Evolutionary conservation across 768 basidiomycete genomes (phyloP).

Genomic region (Auriscalpium microsporum): DNA sequence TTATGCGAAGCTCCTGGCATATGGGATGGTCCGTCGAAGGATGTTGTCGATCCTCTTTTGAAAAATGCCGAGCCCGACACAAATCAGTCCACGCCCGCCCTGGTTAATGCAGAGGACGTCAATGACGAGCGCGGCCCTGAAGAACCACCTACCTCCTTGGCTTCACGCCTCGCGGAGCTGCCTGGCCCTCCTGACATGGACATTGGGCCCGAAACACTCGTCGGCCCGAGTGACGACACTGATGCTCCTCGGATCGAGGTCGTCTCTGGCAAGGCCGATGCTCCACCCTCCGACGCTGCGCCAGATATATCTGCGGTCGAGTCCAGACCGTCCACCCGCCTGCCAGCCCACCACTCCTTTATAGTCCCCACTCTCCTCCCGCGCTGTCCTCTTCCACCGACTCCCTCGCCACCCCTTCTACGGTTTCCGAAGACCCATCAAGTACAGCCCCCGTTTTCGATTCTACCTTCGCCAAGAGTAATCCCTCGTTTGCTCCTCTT

Average conservation of each 20-base stretch:
- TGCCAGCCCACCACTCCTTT: conserved; percentile 4
- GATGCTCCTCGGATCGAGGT: not conserved
- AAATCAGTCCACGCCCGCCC: not conserved
- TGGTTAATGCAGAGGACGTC: too few relatives aligned
- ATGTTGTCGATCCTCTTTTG: conserved; percentile 7
- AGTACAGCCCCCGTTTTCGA: conserved; percentile 1
- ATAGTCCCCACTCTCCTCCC: conserved; percentile 11
- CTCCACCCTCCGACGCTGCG: conserved; percentile 4
- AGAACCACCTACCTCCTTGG: not conserved
- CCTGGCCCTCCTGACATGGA: not conserved
- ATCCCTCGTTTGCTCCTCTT: conserved; percentile 3
- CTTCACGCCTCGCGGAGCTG: conserved; percentile 1
- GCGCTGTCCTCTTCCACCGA: conserved; percentile 11
- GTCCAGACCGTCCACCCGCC: conserved; percentile 12
- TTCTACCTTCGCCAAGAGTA: not conserved
- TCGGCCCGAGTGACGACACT: not conserved
- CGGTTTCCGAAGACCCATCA: conserved; percentile 9
- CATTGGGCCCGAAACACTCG: not conserved
- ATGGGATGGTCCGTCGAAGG: conserved; percentile 38
- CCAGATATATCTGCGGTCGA: conserved; percentile 7
- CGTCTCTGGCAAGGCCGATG: not conserved
- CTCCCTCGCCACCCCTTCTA: conserved; percentile 14
- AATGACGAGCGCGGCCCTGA: too few relatives aligned
- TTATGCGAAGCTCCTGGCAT: conserved; percentile 64
- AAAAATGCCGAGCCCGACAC: not conserved